phyloP scores from a whole-genome alignment of 2,329 filamentous ascomycete genomes.

The Camillea tinctor region DNA sequence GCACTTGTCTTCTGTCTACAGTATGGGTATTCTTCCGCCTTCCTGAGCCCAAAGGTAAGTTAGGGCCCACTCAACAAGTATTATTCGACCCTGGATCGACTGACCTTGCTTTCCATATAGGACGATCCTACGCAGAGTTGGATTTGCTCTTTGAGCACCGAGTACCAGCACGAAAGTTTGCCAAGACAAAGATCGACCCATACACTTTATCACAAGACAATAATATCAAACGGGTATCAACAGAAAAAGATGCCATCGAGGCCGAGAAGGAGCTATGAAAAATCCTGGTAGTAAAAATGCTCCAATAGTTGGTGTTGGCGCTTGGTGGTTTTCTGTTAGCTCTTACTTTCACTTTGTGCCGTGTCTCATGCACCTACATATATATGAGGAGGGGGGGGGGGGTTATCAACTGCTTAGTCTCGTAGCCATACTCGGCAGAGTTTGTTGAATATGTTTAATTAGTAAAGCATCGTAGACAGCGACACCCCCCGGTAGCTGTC shows the following conservation, averaged over 20 bases:
- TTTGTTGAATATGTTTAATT: slow-evolving; percentile 35
- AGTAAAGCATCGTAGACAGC: slow-evolving; percentile 39
- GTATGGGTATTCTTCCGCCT: slow-evolving; percentile 51
- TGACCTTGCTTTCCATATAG: slow-evolving; percentile 5
- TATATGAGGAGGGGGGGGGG: background rate
- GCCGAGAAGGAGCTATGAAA: background rate
- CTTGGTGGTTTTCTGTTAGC: background rate
- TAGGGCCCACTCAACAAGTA: background rate
- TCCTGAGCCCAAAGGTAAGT: slow-evolving; percentile 50
- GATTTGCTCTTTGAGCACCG: slow-evolving; percentile 42
- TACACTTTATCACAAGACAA: slow-evolving; percentile 25
- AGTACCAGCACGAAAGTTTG: slow-evolving; percentile 41
- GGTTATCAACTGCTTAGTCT: slow-evolving; percentile 6
- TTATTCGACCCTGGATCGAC: background rate
- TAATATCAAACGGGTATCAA: slow-evolving; percentile 10
- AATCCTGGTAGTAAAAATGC: background rate
- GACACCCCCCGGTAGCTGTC: slow-evolving; percentile 37
- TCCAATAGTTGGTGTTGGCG: background rate
- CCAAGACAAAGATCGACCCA: slow-evolving; percentile 38
- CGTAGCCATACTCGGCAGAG: slow-evolving; percentile 12
- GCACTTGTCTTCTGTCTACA: slow-evolving; percentile 46
- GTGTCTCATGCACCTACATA: background rate
- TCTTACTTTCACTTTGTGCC: background rate
- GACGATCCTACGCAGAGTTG: slow-evolving; percentile 43
- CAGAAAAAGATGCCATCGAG: slow-evolving; percentile 6